These are phyloP conservation scores for Suillus spraguei DNA, from an alignment of 768 basidiomycete species.

Conservation along the genomic window DNA sequence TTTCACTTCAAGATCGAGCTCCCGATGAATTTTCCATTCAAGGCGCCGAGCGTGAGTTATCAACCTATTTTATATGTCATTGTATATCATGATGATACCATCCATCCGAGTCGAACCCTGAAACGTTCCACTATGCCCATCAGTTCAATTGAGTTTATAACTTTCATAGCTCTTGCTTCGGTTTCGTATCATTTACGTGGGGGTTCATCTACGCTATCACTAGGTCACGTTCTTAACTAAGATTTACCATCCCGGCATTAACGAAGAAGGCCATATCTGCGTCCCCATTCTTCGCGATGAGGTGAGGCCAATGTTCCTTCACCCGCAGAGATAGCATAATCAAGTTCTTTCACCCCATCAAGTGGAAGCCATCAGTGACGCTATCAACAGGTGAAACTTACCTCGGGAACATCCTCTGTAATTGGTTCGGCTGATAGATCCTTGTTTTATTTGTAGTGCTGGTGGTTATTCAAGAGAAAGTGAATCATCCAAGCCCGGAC, in stretches of 20 bases:
- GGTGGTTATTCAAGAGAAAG: slow-evolving; percentile 75
- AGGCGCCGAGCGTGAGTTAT: slow-evolving; percentile 68
- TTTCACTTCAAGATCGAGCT: slow-evolving; percentile 75
- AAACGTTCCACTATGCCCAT: slow-evolving; percentile 21
- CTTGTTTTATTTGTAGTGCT: slow-evolving; percentile 52
- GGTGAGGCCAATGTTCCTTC: slow-evolving; percentile 42
- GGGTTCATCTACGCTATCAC: slow-evolving; percentile 12
- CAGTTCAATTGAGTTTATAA: slow-evolving; percentile 6
- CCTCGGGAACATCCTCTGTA: slow-evolving; percentile 1
- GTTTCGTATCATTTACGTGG: slow-evolving; percentile 22
- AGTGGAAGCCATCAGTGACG: slow-evolving; percentile 89
- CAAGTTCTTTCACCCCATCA: slow-evolving; percentile 12
- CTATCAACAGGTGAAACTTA: slow-evolving; percentile 59
- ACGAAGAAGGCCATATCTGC: slow-evolving; percentile 86
- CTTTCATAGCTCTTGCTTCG: slow-evolving; percentile 3
- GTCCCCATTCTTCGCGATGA: slow-evolving; percentile 84
- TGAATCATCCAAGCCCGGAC: slow-evolving; percentile 86
- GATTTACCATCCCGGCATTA: slow-evolving; percentile 90
- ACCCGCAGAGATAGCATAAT: neutral
- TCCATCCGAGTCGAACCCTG: slow-evolving; percentile 16
- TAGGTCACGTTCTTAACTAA: slow-evolving; percentile 85
- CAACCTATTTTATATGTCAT: slow-evolving; percentile 5
- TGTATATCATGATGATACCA: neutral
- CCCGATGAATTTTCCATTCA: slow-evolving; percentile 86
- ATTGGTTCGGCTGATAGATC: slow-evolving; percentile 1